A percentile compares a stretch with the other conserved stretches of the same genome.
These are phyloP conservation scores for Peziza echinospora DNA, from an alignment of 495 filamentous ascomycete genomes.

Conservation along the genomic window DNA sequence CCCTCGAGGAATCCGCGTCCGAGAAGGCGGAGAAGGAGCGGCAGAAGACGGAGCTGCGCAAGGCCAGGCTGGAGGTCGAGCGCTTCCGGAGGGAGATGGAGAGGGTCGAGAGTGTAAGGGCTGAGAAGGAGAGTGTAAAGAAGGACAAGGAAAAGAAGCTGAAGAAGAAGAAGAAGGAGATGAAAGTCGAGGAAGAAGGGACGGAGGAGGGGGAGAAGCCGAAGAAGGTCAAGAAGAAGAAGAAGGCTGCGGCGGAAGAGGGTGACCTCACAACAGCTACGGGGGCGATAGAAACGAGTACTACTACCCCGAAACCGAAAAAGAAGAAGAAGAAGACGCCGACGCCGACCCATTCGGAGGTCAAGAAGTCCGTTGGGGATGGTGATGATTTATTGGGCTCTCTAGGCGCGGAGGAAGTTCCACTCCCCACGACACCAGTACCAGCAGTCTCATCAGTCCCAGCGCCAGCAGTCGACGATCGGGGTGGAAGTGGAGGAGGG, in stretches of 20 bases:
- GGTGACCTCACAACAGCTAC: no score
- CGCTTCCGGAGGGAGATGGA: constrained; percentile 22
- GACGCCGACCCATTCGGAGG: no score
- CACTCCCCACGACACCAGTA: no score
- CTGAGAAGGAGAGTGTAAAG: constrained; percentile 3
- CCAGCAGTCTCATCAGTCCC: no score
- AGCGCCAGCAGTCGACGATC: no score
- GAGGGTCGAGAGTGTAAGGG: constrained; percentile 12
- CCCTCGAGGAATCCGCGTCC: constrained; percentile 41
- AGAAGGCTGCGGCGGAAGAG: background rate
- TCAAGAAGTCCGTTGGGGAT: no score
- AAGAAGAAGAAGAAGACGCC: no score
- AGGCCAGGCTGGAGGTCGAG: constrained; percentile 2
- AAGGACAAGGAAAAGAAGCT: constrained; percentile 9
- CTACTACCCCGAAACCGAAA: no score
- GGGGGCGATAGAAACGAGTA: no score
- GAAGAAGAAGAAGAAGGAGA: constrained; percentile 9
- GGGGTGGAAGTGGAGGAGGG: no score
- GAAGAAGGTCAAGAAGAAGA: background rate
- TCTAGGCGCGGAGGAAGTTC: no score
- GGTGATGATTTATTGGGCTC: no score
- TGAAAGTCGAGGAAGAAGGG: background rate
- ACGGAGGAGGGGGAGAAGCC: background rate
- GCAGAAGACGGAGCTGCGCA: constrained; percentile 40
- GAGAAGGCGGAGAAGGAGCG: constrained; percentile 61